phyloP scores from a whole-genome alignment of 148 eudicot species.

The Chenopodium berlandieri region DNA sequence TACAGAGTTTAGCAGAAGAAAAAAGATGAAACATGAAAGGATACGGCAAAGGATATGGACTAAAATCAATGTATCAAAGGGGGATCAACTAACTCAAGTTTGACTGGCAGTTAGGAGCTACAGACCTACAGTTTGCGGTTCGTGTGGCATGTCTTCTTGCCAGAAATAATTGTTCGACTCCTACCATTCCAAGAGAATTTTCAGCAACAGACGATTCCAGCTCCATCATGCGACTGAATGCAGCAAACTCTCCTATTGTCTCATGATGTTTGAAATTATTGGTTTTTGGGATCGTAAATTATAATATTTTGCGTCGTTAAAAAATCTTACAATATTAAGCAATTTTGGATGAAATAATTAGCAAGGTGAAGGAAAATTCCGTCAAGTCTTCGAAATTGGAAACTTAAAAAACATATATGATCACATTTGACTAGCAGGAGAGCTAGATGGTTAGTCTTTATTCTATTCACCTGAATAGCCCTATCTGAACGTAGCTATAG shows the following conservation, averaged over 20 bases:
- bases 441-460: neutral
- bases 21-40: neutral
- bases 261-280: neutral
- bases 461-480: neutral
- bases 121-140: neutral
- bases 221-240: neutral
- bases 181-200: slow-evolving; percentile 11
- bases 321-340: neutral
- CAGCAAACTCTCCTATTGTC: neutral
- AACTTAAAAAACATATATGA: neutral
- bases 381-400: neutral
- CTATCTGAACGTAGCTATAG: neutral
- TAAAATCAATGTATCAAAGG: neutral
- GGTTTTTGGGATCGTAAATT: neutral
- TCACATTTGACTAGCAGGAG: neutral
- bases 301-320: neutral
- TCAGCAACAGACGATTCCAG: neutral
- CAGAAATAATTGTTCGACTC: neutral
- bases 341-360: neutral
- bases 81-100: slow-evolving; percentile 16
- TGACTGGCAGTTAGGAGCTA: slow-evolving; percentile 19
- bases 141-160: neutral
- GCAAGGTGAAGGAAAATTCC: neutral
- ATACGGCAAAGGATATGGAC: neutral
- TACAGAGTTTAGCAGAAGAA: neutral